These are phyloP conservation scores for Trichoderma sp. DNA, from an alignment of 2,329 filamentous ascomycete genomes.

Conservation along the genomic window DNA sequence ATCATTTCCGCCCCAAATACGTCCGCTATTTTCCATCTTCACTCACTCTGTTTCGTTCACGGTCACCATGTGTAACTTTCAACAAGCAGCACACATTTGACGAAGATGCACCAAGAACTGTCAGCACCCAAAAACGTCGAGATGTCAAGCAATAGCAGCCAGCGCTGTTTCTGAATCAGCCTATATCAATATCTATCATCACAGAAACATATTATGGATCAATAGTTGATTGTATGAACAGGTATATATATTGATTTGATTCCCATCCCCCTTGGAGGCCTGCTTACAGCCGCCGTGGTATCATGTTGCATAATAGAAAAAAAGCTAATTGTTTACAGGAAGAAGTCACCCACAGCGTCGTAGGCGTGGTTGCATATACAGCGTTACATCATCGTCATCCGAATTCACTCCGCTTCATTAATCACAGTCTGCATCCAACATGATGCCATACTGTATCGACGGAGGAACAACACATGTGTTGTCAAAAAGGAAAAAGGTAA, in stretches of 20 bases:
- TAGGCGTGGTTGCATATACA: conserved; percentile 21
- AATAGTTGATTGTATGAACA: not conserved
- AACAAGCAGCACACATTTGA: not conserved
- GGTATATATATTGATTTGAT: conserved; percentile 19
- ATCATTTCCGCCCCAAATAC: not conserved
- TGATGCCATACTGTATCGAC: conserved; percentile 5
- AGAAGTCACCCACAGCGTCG: conserved; percentile 25
- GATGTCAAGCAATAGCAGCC: not conserved
- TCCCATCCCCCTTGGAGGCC: conserved; percentile 4
- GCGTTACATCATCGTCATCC: conserved; percentile 18
- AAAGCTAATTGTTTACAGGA: conserved; percentile 29
- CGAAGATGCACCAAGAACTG: not conserved
- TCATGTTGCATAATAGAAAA: conserved; percentile 27
- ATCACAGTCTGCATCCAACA: conserved; percentile 3
- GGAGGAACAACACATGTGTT: conserved; percentile 12
- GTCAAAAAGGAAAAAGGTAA: not conserved
- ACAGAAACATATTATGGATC: too few species aligned
- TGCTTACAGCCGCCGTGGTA: conserved; percentile 19
- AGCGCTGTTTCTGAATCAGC: not conserved
- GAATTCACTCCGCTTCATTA: not conserved
- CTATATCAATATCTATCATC: not conserved
- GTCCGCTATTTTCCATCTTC: not conserved
- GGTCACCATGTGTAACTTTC: not conserved
- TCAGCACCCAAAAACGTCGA: not conserved
- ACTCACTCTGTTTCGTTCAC: not conserved